Evolutionary conservation across 306 rosid genomes (phyloP).

Genomic region (Quercus mongolica): DNA sequence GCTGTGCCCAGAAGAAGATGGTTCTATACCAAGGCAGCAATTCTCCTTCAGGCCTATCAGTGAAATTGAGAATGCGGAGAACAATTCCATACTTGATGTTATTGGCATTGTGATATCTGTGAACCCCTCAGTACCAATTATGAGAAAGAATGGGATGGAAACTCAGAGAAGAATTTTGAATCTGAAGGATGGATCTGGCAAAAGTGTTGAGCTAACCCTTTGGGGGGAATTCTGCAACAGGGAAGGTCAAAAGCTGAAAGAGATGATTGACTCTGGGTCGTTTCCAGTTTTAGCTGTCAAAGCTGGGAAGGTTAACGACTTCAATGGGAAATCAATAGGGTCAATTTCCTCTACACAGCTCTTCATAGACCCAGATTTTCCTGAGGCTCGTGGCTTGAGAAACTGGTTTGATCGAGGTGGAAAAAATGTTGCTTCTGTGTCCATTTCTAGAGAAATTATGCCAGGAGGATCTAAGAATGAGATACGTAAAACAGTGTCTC

Average conservation of each 20-base stretch:
- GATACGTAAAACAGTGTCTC: slow-evolving; percentile 82
- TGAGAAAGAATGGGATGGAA: slow-evolving; percentile 99
- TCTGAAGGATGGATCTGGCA: slow-evolving; percentile 78
- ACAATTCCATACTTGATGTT: slow-evolving; percentile 72
- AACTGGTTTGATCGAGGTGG: slow-evolving; percentile 84
- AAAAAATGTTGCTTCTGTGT: slow-evolving; percentile 56
- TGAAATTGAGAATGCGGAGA: slow-evolving; percentile 75
- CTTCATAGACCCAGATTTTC: slow-evolving; percentile 77
- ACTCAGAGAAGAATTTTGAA: slow-evolving; percentile 80
- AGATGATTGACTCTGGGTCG: slow-evolving; percentile 53
- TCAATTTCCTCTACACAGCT: slow-evolving; percentile 88
- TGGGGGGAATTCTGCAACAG: slow-evolving; percentile 98
- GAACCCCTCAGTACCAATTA: slow-evolving; percentile 83
- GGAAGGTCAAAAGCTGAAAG: slow-evolving; percentile 90
- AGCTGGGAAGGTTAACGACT: slow-evolving; percentile 87
- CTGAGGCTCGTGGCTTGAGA: slow-evolving; percentile 63
- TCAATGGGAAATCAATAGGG: slow-evolving; percentile 89
- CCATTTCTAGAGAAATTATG: slow-evolving; percentile 69
- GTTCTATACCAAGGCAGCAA: slow-evolving; percentile 84
- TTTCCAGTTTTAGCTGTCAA: slow-evolving; percentile 87
- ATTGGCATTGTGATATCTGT: slow-evolving; percentile 77
- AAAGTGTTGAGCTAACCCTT: slow-evolving; percentile 79
- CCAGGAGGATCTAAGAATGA: slow-evolving; percentile 72
- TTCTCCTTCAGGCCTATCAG: slow-evolving; percentile 82
- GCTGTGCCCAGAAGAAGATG: slow-evolving; percentile 85